These are phyloP conservation scores for Polyplosphaeria fusca DNA, from an alignment of 495 filamentous ascomycete genomes.

Conservation along the genomic window DNA sequence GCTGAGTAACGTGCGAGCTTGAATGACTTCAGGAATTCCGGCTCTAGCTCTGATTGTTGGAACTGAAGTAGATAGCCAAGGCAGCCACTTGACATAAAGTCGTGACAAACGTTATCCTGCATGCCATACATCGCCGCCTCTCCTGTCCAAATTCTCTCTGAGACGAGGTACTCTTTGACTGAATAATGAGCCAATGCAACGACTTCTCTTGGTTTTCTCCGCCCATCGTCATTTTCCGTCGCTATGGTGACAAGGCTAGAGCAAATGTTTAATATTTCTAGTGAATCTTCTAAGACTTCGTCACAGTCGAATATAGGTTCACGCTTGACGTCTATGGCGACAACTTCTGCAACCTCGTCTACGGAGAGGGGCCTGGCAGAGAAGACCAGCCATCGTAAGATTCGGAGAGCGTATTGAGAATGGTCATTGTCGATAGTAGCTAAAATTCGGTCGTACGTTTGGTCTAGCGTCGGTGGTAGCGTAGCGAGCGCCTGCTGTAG, in stretches of 20 bases:
- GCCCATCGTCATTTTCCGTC: neutral
- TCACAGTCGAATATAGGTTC: neutral
- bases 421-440: neutral
- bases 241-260: neutral
- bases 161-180: conserved; percentile 13
- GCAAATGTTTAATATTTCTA: conserved; percentile 7
- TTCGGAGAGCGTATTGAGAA: neutral
- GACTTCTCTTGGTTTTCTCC: neutral
- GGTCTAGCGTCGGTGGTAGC: conserved; percentile 5
- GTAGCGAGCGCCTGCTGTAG: neutral
- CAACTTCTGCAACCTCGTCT: conserved; percentile 1
- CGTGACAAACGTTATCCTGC: conserved; percentile 28
- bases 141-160: neutral
- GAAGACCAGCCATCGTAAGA: conserved; percentile 8
- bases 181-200: conserved; percentile 3
- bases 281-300: neutral
- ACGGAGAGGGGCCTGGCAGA: neutral
- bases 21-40: too few relatives aligned
- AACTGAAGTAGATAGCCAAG: neutral
- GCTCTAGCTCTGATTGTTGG: conserved; percentile 8
- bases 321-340: conserved; percentile 2
- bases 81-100: conserved; percentile 23
- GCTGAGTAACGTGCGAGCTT: conserved; percentile 31
- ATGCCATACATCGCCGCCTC: neutral
- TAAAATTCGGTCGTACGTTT: conserved; percentile 9